phyloP scores from a whole-genome alignment of 495 filamentous ascomycete species.

The Cryomyces antarcticus region DNA sequence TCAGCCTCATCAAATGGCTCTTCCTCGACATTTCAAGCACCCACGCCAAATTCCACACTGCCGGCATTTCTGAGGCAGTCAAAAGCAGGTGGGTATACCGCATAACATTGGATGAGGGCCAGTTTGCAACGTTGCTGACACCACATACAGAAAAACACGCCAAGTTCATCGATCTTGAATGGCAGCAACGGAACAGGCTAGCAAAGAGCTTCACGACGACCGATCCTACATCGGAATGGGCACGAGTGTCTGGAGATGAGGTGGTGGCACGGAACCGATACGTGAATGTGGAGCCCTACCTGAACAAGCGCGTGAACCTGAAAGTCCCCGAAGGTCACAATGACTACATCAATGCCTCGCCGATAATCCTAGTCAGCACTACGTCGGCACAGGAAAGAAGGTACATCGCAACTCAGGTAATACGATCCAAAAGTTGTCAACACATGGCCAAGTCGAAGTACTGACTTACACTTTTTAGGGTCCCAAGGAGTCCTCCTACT shows the following conservation, averaged over 20 bases:
- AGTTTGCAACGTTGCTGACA: slow-evolving; percentile 3
- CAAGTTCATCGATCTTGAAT: slow-evolving; percentile 41
- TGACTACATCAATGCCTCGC: slow-evolving; percentile 95
- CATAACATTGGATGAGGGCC: background rate
- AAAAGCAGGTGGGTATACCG: slow-evolving; percentile 15
- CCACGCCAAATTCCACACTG: background rate
- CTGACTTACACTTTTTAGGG: slow-evolving; percentile 29
- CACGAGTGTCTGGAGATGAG: slow-evolving; percentile 30
- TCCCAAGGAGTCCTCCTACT: slow-evolving; percentile 47
- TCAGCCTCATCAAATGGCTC: no score
- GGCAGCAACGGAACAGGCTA: slow-evolving; percentile 37
- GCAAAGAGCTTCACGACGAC: slow-evolving; percentile 21
- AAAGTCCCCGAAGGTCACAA: slow-evolving; percentile 56
- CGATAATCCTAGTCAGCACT: slow-evolving; percentile 46
- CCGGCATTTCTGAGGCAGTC: slow-evolving; percentile 17
- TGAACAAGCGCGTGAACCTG: slow-evolving; percentile 66
- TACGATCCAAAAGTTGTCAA: background rate
- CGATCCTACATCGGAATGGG: slow-evolving; percentile 28
- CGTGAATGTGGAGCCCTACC: slow-evolving; percentile 68
- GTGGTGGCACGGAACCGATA: slow-evolving; percentile 54
- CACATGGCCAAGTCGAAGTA: slow-evolving; percentile 1
- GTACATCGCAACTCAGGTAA: slow-evolving; percentile 50
- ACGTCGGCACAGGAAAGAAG: slow-evolving; percentile 27
- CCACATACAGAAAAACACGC: slow-evolving; percentile 10
- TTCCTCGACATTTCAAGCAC: no score